These are phyloP conservation scores for Torulaspora microellipsoides DNA, from an alignment of 805 yeast genomes.

Conservation along the genomic window DNA sequence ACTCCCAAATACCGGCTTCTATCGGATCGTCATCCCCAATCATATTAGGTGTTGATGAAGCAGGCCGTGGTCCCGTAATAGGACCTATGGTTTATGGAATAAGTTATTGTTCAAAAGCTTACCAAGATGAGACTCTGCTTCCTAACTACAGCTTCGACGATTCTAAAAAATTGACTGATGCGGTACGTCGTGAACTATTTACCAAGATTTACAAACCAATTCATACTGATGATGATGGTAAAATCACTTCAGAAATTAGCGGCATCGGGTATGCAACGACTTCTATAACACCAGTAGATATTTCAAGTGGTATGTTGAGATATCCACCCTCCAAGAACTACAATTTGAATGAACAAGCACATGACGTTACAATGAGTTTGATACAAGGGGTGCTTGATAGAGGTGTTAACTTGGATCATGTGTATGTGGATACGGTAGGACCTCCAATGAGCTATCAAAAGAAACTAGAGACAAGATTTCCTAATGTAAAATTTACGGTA, in stretches of 20 bases:
- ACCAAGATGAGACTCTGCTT: slow-evolving; percentile 42
- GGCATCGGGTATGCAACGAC: slow-evolving; percentile 87
- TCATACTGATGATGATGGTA: slow-evolving; percentile 25
- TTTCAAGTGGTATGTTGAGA: slow-evolving; percentile 81
- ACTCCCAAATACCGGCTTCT: slow-evolving; percentile 47
- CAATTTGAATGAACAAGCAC: slow-evolving; percentile 93
- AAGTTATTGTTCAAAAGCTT: slow-evolving; percentile 63
- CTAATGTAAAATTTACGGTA: slow-evolving; percentile 67
- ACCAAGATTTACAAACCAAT: slow-evolving; percentile 45
- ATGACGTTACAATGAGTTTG: slow-evolving; percentile 81
- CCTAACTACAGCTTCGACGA: slow-evolving; percentile 82
- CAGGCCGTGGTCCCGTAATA: slow-evolving; percentile 96
- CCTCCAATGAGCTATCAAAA: slow-evolving; percentile 83
- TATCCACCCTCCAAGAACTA: slow-evolving; percentile 45
- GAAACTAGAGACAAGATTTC: slow-evolving; percentile 67
- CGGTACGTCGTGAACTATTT: slow-evolving; percentile 59
- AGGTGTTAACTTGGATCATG: slow-evolving; percentile 62
- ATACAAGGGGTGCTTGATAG: slow-evolving; percentile 58
- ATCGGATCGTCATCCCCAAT: slow-evolving; percentile 37
- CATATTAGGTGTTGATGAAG: slow-evolving; percentile 90
- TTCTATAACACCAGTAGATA: slow-evolving; percentile 80
- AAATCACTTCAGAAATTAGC: slow-evolving; percentile 38
- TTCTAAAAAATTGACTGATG: slow-evolving; percentile 80
- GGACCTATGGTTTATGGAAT: slow-evolving; percentile 98
- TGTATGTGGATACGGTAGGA: slow-evolving; percentile 94